Evolutionary conservation across 208 protist genomes (phyloP).

Genomic region (Acanthamoeba royreba): DNA sequence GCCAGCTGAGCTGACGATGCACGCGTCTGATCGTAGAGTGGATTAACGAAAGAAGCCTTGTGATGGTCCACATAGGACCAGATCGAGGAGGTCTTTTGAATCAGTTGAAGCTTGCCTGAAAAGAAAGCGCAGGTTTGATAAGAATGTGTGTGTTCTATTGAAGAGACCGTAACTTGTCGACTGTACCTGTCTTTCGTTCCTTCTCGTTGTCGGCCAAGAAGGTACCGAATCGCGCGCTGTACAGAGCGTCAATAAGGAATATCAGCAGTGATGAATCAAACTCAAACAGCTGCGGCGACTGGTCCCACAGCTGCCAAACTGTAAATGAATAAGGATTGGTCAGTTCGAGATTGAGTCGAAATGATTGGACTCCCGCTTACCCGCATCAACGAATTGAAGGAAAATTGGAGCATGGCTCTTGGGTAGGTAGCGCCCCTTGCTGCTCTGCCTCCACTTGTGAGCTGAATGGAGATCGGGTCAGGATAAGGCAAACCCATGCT

Average conservation of each 20-base stretch:
- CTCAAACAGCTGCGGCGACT: conserved; percentile 18
- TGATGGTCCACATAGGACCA: background rate
- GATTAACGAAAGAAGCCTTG: background rate
- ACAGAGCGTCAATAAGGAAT: conserved; percentile 5
- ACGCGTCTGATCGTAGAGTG: background rate
- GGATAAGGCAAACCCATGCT: too few species aligned
- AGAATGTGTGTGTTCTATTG: background rate
- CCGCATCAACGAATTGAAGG: background rate
- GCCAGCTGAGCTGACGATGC: background rate
- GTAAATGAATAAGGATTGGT: background rate
- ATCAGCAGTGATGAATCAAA: background rate
- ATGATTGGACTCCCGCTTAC: background rate
- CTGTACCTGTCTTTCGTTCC: background rate
- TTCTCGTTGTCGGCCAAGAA: conserved; percentile 37
- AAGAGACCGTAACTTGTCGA: background rate
- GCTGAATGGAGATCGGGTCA: too few species aligned
- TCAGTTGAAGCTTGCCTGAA: background rate
- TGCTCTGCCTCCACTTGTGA: background rate
- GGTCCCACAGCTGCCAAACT: conserved; percentile 41
- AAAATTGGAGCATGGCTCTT: background rate
- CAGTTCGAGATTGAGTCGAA: background rate
- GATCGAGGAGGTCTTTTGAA: conserved; percentile 1
- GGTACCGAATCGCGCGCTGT: conserved; percentile 24
- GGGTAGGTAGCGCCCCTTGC: background rate
- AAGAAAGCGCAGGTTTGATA: background rate